These are phyloP conservation scores for Boletus rex-veris DNA, from an alignment of 768 basidiomycete species.

Conservation along the genomic window DNA sequence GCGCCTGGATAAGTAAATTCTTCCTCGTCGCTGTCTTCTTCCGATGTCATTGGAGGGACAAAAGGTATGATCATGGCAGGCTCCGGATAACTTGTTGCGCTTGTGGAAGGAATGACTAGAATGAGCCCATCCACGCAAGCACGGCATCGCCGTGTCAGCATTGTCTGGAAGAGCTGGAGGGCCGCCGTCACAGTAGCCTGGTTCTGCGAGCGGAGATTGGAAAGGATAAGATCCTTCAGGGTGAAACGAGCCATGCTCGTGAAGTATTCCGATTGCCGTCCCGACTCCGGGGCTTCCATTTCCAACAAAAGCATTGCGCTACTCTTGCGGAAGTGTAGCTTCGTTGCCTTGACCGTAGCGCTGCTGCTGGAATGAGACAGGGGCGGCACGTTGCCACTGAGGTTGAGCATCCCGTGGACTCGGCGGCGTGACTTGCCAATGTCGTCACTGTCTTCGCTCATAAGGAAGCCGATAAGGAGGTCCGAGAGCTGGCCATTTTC, in stretches of 20 bases:
- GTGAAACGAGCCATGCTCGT: slow-evolving; percentile 88
- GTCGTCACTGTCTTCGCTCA: slow-evolving; percentile 82
- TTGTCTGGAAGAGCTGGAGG: slow-evolving; percentile 73
- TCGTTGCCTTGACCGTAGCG: slow-evolving; percentile 39
- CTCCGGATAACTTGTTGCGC: slow-evolving; percentile 72
- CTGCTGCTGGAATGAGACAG: slow-evolving; percentile 28
- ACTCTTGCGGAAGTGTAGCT: slow-evolving; percentile 66
- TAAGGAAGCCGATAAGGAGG: slow-evolving; percentile 72
- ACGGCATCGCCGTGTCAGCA: slow-evolving; percentile 67
- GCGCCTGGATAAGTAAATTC: slow-evolving; percentile 42
- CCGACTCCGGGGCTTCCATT: slow-evolving; percentile 73
- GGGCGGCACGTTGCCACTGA: slow-evolving; percentile 34
- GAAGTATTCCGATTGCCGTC: slow-evolving; percentile 75
- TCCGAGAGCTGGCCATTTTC: slow-evolving; percentile 64
- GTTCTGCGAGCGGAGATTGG: slow-evolving; percentile 69
- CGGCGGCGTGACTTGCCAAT: slow-evolving; percentile 45
- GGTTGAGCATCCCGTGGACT: slow-evolving; percentile 40
- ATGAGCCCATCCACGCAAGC: slow-evolving; percentile 66
- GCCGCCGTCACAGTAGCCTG: slow-evolving; percentile 70
- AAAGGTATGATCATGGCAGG: slow-evolving; percentile 40
- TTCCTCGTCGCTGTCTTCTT: slow-evolving; percentile 52
- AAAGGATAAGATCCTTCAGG: slow-evolving; percentile 80
- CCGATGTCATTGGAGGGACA: slow-evolving; percentile 17
- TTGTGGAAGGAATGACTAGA: slow-evolving; percentile 61
- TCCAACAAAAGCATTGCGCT: slow-evolving; percentile 90